A percentile compares a stretch with the other conserved stretches of the same genome.
phyloP scores from a whole-genome alignment of 163 green algal species.

The Scenedesmus sp. region DNA sequence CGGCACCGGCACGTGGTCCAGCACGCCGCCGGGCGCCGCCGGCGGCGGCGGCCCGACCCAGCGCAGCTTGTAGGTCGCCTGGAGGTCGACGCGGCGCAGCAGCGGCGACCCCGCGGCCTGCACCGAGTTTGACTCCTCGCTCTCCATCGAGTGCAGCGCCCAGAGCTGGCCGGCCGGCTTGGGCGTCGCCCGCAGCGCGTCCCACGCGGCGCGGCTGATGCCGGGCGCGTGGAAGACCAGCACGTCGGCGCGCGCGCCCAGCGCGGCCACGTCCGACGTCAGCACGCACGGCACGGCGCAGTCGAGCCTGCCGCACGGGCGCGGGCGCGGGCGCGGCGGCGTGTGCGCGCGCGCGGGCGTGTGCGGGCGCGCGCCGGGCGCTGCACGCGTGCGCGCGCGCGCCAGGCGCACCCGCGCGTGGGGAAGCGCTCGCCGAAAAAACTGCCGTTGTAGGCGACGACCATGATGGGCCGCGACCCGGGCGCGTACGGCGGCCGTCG shows the following conservation, averaged over 20 bases:
- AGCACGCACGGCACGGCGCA: conserved; percentile 35
- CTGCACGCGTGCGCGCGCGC: neutral
- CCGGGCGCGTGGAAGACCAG: conserved; percentile 34
- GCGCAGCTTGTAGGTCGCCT: conserved; percentile 28
- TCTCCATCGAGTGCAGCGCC: conserved; percentile 40
- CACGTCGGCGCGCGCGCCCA: conserved; percentile 7
- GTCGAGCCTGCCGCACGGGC: conserved; percentile 19
- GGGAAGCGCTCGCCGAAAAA: conserved; percentile 29
- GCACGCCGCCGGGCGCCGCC: too few relatives aligned
- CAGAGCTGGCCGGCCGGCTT: conserved; percentile 33
- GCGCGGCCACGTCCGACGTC: conserved; percentile 3
- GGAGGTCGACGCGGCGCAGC: conserved; percentile 21
- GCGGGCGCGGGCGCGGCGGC: neutral
- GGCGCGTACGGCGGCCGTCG: neutral
- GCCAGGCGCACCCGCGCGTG: conserved; percentile 11
- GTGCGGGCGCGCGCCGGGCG: neutral
- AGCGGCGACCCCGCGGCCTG: conserved; percentile 16
- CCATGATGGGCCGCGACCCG: conserved; percentile 1
- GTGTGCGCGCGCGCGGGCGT: neutral
- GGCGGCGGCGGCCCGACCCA: neutral
- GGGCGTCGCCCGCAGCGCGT: conserved; percentile 2
- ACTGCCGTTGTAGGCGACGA: conserved; percentile 36
- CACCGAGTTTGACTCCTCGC: conserved; percentile 16
- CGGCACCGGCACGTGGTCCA: conserved; percentile 6
- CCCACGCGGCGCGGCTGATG: conserved; percentile 20